Conservation (phyloP, 31 red algal genomes). For the Porphyra umbilicalis region DNA sequence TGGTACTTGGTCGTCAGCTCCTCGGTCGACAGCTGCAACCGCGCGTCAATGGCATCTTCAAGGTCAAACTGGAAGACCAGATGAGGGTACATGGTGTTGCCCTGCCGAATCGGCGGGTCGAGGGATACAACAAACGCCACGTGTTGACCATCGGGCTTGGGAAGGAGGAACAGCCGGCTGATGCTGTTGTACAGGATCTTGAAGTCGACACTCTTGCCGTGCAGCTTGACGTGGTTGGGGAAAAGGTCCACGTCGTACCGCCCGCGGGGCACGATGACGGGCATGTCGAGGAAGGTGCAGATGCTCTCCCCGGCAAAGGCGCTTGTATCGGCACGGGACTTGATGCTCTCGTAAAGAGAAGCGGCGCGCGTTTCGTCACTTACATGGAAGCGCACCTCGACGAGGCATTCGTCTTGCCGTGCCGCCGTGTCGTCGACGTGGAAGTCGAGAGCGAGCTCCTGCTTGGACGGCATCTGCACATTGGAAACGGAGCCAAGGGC, state of each 20-base stretch:
- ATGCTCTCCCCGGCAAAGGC: constrained; percentile 84
- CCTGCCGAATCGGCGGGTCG: constrained; percentile 94
- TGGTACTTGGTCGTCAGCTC: constrained; percentile 70
- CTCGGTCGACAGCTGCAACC: constrained; percentile 57
- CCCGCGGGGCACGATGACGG: constrained; percentile 73
- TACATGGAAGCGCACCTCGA: constrained; percentile 81
- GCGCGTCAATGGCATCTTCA: constrained; percentile 55
- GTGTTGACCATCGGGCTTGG: constrained; percentile 86
- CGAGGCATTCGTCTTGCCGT: constrained; percentile 75
- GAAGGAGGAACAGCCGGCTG: constrained; percentile 78
- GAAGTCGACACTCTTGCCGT: constrained; percentile 86
- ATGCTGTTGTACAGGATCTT: constrained; percentile 90
- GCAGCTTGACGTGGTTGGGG: constrained; percentile 81
- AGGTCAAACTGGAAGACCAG: constrained; percentile 86
- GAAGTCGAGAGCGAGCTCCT: constrained; percentile 86
- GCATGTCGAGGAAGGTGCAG: constrained; percentile 66
- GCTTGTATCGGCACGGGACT: constrained; percentile 61
- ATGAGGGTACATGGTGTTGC: constrained; percentile 91
- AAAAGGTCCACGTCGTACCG: constrained; percentile 92
- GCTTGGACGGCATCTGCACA: constrained; percentile 63
- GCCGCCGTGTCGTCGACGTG: constrained; percentile 92
- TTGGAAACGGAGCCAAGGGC: constrained; percentile 71
- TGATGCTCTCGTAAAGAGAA: constrained; percentile 42
- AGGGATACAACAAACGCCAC: constrained; percentile 89
- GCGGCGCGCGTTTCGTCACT: constrained; percentile 58